Percentiles rank a stretch among this genome's conserved stretches.
Conservation (phyloP, 2,329 filamentous ascomycete genomes). For the Pseudogymnoascus sp. region DNA sequence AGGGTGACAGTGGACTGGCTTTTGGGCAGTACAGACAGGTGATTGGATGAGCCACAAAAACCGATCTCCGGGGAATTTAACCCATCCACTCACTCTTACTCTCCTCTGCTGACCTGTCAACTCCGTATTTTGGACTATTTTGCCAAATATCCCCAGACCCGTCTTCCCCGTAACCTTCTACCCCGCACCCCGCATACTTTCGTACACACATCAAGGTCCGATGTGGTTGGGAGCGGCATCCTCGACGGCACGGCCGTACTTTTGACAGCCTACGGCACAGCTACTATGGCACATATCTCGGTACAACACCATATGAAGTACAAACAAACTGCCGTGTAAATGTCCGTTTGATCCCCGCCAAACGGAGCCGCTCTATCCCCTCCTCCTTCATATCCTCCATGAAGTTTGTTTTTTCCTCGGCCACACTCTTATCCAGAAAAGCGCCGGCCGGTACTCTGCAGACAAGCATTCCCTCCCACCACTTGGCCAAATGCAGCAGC, state of each 20-base stretch:
- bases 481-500: not conserved
- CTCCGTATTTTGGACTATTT: not conserved
- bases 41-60: not conserved
- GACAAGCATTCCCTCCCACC: not conserved
- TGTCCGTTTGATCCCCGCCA: not conserved
- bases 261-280: not conserved
- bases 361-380: not conserved
- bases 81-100: constrained; percentile 1
- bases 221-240: not conserved
- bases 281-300: not conserved
- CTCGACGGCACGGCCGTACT: not conserved
- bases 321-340: constrained; percentile 4
- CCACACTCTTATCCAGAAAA: constrained; percentile 5
- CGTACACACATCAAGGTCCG: not conserved
- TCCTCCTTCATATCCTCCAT: not conserved
- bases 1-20: not conserved
- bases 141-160: not conserved
- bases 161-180: not conserved
- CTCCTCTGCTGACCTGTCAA: not conserved
- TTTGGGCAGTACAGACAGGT: not conserved
- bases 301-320: not conserved
- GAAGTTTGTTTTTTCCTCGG: constrained; percentile 2
- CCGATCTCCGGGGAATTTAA: not conserved
- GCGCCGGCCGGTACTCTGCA: not conserved
- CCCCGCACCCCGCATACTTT: not conserved